These are phyloP conservation scores for Trifolium subterraneum DNA, from an alignment of 306 rosid genomes.

Conservation along the genomic window DNA sequence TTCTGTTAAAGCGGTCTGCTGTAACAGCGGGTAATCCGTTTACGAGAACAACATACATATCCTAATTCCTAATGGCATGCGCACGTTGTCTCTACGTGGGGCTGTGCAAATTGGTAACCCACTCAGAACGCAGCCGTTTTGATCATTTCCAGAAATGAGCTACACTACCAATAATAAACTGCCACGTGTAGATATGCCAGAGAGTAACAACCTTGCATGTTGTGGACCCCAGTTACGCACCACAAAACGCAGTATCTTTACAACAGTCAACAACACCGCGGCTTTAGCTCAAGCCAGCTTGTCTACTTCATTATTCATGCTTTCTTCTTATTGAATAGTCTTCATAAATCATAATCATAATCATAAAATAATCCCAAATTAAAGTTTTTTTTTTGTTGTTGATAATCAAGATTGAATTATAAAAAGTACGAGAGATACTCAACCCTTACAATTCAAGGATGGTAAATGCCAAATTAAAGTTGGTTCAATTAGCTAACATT, in stretches of 20 bases:
- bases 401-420: no score
- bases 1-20: no score
- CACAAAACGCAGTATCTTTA: slow-evolving; percentile 32
- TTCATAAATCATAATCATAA: no score
- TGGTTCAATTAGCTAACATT: no score
- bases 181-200: slow-evolving; percentile 60
- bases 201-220: slow-evolving; percentile 40
- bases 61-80: background rate
- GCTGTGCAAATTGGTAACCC: slow-evolving; percentile 35
- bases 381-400: no score
- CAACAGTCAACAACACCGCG: slow-evolving; percentile 39
- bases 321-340: background rate
- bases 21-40: no score
- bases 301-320: background rate
- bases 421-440: no score
- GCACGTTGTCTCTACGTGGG: slow-evolving; percentile 35
- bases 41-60: no score
- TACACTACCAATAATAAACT: background rate
- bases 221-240: slow-evolving; percentile 50
- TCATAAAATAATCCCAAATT: no score
- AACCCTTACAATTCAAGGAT: no score
- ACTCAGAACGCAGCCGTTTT: slow-evolving; percentile 35
- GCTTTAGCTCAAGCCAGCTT: slow-evolving; percentile 47
- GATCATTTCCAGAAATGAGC: slow-evolving; percentile 42
- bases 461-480: no score